Conservation (phyloP, 139 green algal genomes). For the Chlorella sp. region DNA sequence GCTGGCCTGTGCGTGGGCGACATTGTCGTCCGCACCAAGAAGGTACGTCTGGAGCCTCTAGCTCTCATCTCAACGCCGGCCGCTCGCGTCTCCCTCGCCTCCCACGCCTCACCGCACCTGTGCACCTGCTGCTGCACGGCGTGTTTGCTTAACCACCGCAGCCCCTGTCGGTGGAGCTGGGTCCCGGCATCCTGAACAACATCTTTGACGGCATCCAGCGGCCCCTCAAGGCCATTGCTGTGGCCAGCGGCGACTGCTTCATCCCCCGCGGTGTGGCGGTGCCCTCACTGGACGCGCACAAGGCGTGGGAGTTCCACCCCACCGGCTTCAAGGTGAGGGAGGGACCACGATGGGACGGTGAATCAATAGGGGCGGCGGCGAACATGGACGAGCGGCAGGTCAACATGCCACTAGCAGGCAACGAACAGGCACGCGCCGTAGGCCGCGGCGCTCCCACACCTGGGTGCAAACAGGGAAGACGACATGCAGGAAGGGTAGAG, state of each 20-base stretch:
- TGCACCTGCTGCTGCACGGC: too few species aligned
- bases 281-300: conserved; percentile 77
- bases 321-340: conserved; percentile 77
- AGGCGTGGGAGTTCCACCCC: conserved; percentile 90
- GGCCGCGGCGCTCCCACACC: too few species aligned
- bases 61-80: neutral
- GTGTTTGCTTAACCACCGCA: conserved; percentile 36
- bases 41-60: conserved; percentile 44
- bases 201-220: conserved; percentile 99
- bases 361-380: too few species aligned
- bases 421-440: too few species aligned
- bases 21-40: conserved; percentile 78
- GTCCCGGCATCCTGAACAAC: conserved; percentile 91
- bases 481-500: too few species aligned
- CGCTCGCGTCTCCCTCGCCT: too few species aligned
- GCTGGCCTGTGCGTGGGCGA: conserved; percentile 93
- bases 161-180: conserved; percentile 94
- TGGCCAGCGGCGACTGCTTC: conserved; percentile 75
- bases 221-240: conserved; percentile 91
- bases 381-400: too few species aligned
- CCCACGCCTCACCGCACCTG: too few species aligned
- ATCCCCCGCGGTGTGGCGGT: conserved; percentile 95
- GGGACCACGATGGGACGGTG: too few species aligned
- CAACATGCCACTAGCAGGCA: too few species aligned
- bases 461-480: too few species aligned